Percentiles rank a stretch among this genome's conserved stretches.
Conservation (phyloP, 306 rosid species). For the Quercus engelmannii region DNA sequence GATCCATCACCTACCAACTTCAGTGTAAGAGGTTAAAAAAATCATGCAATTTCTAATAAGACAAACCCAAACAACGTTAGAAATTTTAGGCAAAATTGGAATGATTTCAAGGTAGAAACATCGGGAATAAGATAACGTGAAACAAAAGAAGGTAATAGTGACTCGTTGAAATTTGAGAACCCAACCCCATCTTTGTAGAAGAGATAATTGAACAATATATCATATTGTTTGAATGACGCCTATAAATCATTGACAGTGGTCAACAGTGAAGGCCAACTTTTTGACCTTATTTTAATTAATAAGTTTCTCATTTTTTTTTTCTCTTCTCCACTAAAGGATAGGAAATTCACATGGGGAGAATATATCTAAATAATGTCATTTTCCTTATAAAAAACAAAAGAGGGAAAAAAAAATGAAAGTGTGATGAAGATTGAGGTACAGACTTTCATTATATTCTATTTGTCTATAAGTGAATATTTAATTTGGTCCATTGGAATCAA, state of each 20-base stretch:
- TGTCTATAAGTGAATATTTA: too few relatives aligned
- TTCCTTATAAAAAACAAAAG: too few relatives aligned
- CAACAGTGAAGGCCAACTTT: slow-evolving; percentile 4
- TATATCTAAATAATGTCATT: too few relatives aligned
- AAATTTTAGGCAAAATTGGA: slow-evolving; percentile 18
- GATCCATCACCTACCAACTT: slow-evolving; percentile 10
- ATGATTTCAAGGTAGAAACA: slow-evolving; percentile 33
- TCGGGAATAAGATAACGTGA: slow-evolving; percentile 16
- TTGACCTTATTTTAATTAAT: background rate
- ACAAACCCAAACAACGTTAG: slow-evolving; percentile 16
- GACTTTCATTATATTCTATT: too few relatives aligned
- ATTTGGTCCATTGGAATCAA: too few relatives aligned
- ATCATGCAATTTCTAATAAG: slow-evolving; percentile 16
- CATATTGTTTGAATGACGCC: slow-evolving; percentile 24
- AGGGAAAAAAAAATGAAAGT: too few relatives aligned
- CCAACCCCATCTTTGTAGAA: slow-evolving; percentile 6
- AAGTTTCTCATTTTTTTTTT: background rate
- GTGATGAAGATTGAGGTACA: too few relatives aligned
- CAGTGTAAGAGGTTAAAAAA: background rate
- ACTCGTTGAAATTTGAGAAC: slow-evolving; percentile 24
- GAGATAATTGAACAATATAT: slow-evolving; percentile 18
- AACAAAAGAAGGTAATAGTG: slow-evolving; percentile 18
- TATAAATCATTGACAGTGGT: slow-evolving; percentile 10
- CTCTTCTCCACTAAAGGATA: background rate
- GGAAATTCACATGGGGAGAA: background rate